Base-by-base conservation (phyloP, 805 yeast species). In the Metschnikowia hibisci region DNA sequence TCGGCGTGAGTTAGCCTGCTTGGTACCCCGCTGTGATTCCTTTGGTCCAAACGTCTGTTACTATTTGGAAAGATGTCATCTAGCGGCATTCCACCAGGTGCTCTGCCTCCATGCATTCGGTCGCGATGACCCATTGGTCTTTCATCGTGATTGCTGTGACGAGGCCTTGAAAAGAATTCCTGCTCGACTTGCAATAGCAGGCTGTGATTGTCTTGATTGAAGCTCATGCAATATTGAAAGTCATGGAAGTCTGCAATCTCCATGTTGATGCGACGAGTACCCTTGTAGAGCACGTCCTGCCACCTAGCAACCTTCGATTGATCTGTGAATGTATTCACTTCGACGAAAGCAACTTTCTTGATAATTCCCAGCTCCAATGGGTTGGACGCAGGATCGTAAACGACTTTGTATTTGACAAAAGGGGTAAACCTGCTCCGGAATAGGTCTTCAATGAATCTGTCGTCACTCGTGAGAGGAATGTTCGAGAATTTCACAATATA, bases 331-430 rank as follows among this genome's bases (percentile, higher is more conserved):
- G 74, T 61, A n/a, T 60, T 56, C 47, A 83, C 58, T 48, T 82
- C 84, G 1, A 80, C 80, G 60, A 84, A 81, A 2, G 87, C 80
- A 22, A 84, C 80, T 55, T 80, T 82, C 50, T 69, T 75, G 32
- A 68, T 65, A 29, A 63, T 44, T 42, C 60, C 63, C 9, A 66
- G 58, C 16, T 66, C 66, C 47, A 73, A 57, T 6, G 67, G 64
- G 48, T 57, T 61, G 28, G 65, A 53, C 27, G 64, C 29, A 25
- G 79, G 67, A 51, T 79, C 82, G 69, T 78, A 76, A 52, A 82
- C 74, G 15, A 85, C 66, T 54, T 83, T 82, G 57, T 78, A 76
- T 58, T 82, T 81, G 41, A 70, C 71, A 51, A 67, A 77, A 28
- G 71, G 69, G 44, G 83, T 78, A 55, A 73, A 82, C 48, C 87